Evolutionary conservation across 768 basidiomycete species (phyloP).

Genomic region (Pleurotus djamor): DNA sequence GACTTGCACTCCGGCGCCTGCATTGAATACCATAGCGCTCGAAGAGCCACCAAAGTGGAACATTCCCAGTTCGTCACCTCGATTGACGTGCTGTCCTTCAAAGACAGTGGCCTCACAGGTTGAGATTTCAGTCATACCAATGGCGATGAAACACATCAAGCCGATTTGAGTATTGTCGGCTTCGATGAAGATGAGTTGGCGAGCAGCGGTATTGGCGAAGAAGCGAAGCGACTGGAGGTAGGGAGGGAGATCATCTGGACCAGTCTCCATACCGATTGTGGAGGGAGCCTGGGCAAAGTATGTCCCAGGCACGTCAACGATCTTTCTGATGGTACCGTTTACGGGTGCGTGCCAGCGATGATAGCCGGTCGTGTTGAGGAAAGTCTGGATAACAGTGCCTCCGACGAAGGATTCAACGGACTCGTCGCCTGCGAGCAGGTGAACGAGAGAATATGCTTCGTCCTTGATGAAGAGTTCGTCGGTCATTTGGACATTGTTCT

Average conservation of each 20-base stretch:
- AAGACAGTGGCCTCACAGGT: constrained; percentile 52
- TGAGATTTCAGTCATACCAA: constrained; percentile 64
- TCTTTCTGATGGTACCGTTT: constrained; percentile 36
- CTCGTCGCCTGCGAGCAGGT: constrained; percentile 47
- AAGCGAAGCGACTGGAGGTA: constrained; percentile 32
- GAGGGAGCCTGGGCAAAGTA: constrained; percentile 41
- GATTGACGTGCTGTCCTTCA: constrained; percentile 39
- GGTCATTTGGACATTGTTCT: constrained; percentile 29
- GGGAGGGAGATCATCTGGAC: constrained; percentile 7
- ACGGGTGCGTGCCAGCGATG: constrained; percentile 68
- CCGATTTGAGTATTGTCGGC: constrained; percentile 52
- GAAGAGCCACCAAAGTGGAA: constrained; percentile 67
- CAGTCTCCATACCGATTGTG: constrained; percentile 5
- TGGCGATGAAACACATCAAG: constrained; percentile 51
- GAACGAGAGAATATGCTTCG: constrained; percentile 54
- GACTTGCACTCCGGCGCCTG: constrained; percentile 12
- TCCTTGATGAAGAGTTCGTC: constrained; percentile 63
- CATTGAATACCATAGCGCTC: constrained; percentile 42
- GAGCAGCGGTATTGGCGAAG: constrained; percentile 41
- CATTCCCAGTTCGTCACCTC: constrained; percentile 58
- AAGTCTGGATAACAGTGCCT: constrained; percentile 54
- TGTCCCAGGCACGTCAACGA: constrained; percentile 43
- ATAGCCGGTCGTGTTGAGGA: constrained; percentile 52
- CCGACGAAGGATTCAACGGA: constrained; percentile 40
- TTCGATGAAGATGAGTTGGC: constrained; percentile 54